These are phyloP conservation scores for Ophiostoma sp. DNA, from an alignment of 2,329 filamentous ascomycete genomes.

Conservation along the genomic window DNA sequence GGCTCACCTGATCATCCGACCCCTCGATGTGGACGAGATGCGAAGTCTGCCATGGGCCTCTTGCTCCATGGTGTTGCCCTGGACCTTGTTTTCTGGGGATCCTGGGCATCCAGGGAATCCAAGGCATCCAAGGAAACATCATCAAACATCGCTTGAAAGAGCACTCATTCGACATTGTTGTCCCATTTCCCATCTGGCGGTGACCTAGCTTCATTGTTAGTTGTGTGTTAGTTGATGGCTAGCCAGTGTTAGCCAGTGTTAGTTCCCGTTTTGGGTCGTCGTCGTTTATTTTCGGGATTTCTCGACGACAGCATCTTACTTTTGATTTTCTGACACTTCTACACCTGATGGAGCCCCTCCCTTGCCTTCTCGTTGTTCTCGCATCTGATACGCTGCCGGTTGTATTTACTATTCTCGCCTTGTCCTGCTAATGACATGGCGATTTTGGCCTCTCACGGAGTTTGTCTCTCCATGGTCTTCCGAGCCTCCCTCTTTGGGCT, in stretches of 20 bases:
- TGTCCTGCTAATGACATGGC: neutral
- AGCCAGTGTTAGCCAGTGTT: neutral
- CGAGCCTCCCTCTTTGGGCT: neutral
- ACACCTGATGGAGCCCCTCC: too few relatives aligned
- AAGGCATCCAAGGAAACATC: neutral
- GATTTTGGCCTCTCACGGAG: neutral
- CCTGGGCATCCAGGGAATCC: neutral
- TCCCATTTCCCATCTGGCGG: conserved; percentile 19
- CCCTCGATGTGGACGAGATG: neutral
- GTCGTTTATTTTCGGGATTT: neutral
- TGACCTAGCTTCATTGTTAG: conserved; percentile 11
- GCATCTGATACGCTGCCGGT: neutral
- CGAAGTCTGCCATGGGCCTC: neutral
- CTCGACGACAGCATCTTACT: neutral
- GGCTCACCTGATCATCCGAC: conserved; percentile 11
- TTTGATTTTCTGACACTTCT: neutral
- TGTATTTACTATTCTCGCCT: neutral
- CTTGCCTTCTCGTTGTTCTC: neutral
- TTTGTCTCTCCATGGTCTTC: neutral
- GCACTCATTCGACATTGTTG: neutral
- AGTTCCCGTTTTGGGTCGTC: neutral
- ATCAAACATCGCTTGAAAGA: neutral
- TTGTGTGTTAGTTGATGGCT: neutral
- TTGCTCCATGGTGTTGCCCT: conserved; percentile 7
- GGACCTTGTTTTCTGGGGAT: neutral